Evolutionary conservation across 495 filamentous ascomycete genomes (phyloP), one percentile per base, ranked within the genome.

Genomic region (Hypomontagnella monticulosa): DNA sequence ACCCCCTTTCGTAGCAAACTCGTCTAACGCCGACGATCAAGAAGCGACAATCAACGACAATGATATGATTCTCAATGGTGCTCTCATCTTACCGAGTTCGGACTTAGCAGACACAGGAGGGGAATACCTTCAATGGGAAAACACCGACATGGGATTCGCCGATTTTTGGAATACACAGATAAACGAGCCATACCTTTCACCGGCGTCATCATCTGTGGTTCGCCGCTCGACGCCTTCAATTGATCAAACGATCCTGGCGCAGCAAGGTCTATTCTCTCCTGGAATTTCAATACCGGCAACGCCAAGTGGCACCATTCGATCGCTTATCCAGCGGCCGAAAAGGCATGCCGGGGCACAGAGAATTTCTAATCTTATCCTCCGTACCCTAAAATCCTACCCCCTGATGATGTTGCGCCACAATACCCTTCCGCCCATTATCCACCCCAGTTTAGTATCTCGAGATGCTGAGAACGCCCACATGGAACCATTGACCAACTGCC

Each of bases 401-500:
- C 57, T 69, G 43, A 78, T 76, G 76, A 73, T 79, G 71, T 47
- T 79, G 34, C 77, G 65, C 12, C 67, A 76, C 30, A 71, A 78
- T 36, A 70, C 50, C n/a, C 50, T 53, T 1, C 50, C 50, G 50
- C 50, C 50, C 50, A 14, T 53, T 20, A 53, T 53, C 18, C 50
- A 53, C 14, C 50, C 50, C 2, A 23, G 50, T 16, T 27, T 53
- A 12, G 16, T 53, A 27, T 53, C 50, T 10, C 3, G 10, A 4
- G 50, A 40, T 40, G 6, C 14, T 16, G 57, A 72, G 20, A 10
- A 74, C 19, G 10, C 16, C 36, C 15, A 53, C 15, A 73, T 79
- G 71, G 79, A 81, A 60, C 73, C 77, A 46, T 54, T 81, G 1
- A 64, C 63, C n/a, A 83, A 81, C 57, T 83, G 80, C 49, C 72